Base-by-base conservation (phyloP, 768 basidiomycete genomes). In the Mycena galericulata region DNA sequence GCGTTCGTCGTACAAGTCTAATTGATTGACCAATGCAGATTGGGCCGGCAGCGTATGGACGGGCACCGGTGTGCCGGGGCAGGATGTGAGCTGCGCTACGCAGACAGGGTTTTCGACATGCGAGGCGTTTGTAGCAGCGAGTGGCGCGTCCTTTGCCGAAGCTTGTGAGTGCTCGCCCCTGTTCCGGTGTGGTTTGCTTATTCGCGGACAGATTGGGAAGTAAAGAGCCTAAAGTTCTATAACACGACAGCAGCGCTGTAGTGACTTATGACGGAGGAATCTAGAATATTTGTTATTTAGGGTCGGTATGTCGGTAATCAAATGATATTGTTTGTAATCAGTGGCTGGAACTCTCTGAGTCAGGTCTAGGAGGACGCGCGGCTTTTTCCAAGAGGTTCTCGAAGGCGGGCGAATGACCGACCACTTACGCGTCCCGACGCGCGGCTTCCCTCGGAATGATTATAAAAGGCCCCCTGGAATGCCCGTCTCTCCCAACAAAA, bases 51-150 rank as follows among this genome's bases (percentile, higher is more conserved):
- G 81, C 50, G 91, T 88, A n/a, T 98, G 96, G 96, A 81, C 79
- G 54, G 68, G 73, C 26, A 79, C 90, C 55, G 94, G 94, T 32
- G 86, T 91, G 59, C 93, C 93, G 20, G 96, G 96, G 57, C 96
- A 97, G 81, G 89, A 88, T 20, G 87, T 92, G 77, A 95, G 92
- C 77, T 98, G 96, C 74, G 93, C 94, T 18, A 82, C 89, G 72
- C 85, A 87, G 72, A 98, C 96, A 17, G 95, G 95, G 43, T 90
- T 89, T 78, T 82, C 91, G 27, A 93, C 91, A 6, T 98, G 96
- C 72, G 85, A 90, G 57, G 88, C 89, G 17, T 98, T 90, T 77
- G 90, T 98, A 29, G 84, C 84, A 68, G 87, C 87, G 45, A 89
- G 86, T 60, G 96, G 97, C 22, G 83, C 84, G 34, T 84, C 92